phyloP scores from a whole-genome alignment of 768 basidiomycete species.

The Termitomyces eurrhizus region DNA sequence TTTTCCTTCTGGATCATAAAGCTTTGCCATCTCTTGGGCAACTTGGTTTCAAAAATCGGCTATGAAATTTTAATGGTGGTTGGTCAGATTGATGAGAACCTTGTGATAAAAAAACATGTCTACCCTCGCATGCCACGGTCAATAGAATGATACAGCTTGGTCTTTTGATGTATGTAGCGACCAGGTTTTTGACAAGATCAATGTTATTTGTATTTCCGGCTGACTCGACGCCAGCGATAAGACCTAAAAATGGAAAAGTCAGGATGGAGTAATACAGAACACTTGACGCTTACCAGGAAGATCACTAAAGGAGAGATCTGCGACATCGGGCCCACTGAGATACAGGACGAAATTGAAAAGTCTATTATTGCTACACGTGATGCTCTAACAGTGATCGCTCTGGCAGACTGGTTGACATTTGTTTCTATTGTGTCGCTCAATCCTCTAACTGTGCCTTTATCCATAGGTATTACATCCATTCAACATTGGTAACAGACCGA shows the following conservation, averaged over 20 bases:
- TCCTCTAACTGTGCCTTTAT: too few relatives aligned
- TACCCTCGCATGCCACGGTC: slow-evolving; percentile 63
- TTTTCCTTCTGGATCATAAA: slow-evolving; percentile 55
- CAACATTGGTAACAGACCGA: too few relatives aligned
- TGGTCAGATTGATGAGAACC: not conserved
- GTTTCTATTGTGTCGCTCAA: too few relatives aligned
- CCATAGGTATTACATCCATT: too few relatives aligned
- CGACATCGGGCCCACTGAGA: slow-evolving; percentile 52
- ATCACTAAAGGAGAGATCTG: slow-evolving; percentile 64
- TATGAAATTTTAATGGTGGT: slow-evolving; percentile 20
- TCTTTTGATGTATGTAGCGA: slow-evolving; percentile 53
- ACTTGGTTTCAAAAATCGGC: slow-evolving; percentile 82
- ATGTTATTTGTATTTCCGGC: slow-evolving; percentile 54
- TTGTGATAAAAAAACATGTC: slow-evolving; percentile 15
- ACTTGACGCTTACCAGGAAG: slow-evolving; percentile 41
- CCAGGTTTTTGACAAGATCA: slow-evolving; percentile 54
- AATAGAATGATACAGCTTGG: slow-evolving; percentile 61
- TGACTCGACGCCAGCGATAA: slow-evolving; percentile 53
- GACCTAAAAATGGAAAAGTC: slow-evolving; percentile 29
- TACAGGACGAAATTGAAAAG: not conserved
- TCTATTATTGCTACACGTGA: too few relatives aligned
- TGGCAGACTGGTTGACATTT: too few relatives aligned
- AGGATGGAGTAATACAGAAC: not conserved
- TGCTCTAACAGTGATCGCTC: not conserved
- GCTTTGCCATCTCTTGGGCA: slow-evolving; percentile 60